Evolutionary conservation across 2,329 filamentous ascomycete species (phyloP).

Genomic region (Penicillium sp.): DNA sequence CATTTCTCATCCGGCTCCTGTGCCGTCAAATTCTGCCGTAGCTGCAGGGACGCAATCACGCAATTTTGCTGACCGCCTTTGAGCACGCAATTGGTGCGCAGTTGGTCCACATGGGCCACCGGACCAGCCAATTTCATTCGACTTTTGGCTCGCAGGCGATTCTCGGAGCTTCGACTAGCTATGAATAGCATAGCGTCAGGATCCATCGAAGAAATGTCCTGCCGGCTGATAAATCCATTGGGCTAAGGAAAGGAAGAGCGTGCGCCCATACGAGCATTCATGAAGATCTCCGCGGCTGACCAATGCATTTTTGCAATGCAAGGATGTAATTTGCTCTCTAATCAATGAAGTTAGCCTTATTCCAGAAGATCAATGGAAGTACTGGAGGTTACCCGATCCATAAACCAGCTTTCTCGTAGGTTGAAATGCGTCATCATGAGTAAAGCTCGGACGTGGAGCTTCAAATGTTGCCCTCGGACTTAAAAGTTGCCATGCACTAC

Average conservation of each 20-base stretch:
- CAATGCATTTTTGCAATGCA: constrained; percentile 12
- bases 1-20: constrained; percentile 29
- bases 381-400: constrained; percentile 14
- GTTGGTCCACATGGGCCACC: constrained; percentile 25
- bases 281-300: constrained; percentile 14
- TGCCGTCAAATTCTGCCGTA: constrained; percentile 25
- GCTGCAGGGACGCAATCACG: constrained; percentile 34
- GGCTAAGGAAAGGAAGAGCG: constrained; percentile 5
- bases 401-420: constrained; percentile 8
- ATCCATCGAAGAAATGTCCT: background rate
- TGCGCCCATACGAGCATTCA: background rate
- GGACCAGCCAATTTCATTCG: constrained; percentile 17
- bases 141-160: background rate
- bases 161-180: constrained; percentile 5
- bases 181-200: constrained; percentile 5
- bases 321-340: background rate
- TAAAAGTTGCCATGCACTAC: background rate
- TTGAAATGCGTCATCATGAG: constrained; percentile 18
- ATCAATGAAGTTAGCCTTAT: constrained; percentile 16
- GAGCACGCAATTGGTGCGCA: constrained; percentile 48
- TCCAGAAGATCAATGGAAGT: constrained; percentile 10
- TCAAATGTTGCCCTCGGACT: background rate
- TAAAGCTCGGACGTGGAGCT: constrained; percentile 2
- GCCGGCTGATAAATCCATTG: constrained; percentile 27
- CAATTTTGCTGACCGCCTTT: constrained; percentile 38